These are phyloP conservation scores for Candida jianshihensis DNA, from an alignment of 805 yeast species.

Conservation along the genomic window DNA sequence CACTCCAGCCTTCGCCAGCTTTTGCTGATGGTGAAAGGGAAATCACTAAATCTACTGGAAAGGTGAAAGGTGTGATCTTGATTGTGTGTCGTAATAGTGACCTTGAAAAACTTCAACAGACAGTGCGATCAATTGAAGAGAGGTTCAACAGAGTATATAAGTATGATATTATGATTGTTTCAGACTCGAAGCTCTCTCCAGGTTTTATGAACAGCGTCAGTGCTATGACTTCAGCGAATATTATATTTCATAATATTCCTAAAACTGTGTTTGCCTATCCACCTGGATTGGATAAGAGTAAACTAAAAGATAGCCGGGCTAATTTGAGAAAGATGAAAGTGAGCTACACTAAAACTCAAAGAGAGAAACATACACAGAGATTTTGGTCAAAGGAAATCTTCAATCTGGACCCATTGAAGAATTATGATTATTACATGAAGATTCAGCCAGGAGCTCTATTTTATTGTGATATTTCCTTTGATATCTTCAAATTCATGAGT, in stretches of 20 bases:
- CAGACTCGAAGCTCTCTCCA: constrained; percentile 51
- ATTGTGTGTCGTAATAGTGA: constrained; percentile 65
- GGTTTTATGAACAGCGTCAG: constrained; percentile 42
- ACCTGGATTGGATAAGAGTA: constrained; percentile 40
- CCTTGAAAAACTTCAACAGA: constrained; percentile 42
- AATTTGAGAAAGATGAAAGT: constrained; percentile 34
- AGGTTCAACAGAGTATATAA: constrained; percentile 53
- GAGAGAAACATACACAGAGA: constrained; percentile 52
- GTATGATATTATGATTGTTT: constrained; percentile 73
- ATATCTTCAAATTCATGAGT: constrained; percentile 43
- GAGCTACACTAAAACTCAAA: constrained; percentile 46
- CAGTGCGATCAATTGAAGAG: constrained; percentile 58
- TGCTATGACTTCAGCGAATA: constrained; percentile 44
- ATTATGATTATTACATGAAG: constrained; percentile 46
- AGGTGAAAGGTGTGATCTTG: constrained; percentile 55
- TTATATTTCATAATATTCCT: constrained; percentile 52
- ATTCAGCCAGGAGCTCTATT: constrained; percentile 39
- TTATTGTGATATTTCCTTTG: constrained; percentile 41
- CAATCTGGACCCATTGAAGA: constrained; percentile 33
- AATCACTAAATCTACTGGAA: constrained; percentile 2
- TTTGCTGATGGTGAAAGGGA: not conserved
- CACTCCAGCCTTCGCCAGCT: too few species aligned
- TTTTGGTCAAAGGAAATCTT: constrained; percentile 41
- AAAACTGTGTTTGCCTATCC: constrained; percentile 54
- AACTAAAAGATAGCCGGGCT: constrained; percentile 34